Conservation (phyloP, 495 filamentous ascomycete genomes). For the Eremomyces bilateralis region DNA sequence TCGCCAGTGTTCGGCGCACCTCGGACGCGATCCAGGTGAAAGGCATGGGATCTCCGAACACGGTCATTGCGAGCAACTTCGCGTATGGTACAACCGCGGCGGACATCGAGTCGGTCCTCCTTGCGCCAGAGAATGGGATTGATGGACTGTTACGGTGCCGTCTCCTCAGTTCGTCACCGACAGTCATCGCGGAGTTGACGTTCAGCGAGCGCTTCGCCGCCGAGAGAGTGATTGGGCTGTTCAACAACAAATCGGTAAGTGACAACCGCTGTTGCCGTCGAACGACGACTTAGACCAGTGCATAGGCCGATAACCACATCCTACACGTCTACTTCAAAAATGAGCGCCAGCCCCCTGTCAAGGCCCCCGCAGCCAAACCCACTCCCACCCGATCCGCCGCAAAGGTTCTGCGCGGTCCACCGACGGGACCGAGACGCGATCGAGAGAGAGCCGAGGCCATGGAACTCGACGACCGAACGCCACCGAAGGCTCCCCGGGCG, state of each 20-base stretch:
- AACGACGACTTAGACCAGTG: background rate
- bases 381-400: conserved; percentile 1
- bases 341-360: background rate
- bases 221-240: conserved; percentile 58
- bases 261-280: conserved; percentile 1
- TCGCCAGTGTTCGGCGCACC: no score
- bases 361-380: conserved; percentile 1
- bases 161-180: conserved; percentile 45
- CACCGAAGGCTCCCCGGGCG: no score
- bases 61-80: conserved; percentile 77
- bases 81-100: conserved; percentile 81
- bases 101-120: conserved; percentile 74
- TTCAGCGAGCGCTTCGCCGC: conserved; percentile 60
- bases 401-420: background rate
- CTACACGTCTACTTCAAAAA: conserved; percentile 53
- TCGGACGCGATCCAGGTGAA: no score
- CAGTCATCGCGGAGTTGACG: conserved; percentile 68
- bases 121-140: no score
- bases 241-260: conserved; percentile 67
- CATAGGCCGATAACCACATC: conserved; percentile 65
- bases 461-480: conserved; percentile 16
- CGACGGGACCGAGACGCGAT: conserved; percentile 1
- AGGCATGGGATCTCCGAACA: no score
- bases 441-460: conserved; percentile 10
- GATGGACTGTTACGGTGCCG: conserved; percentile 48